Evolutionary conservation across 805 yeast species (phyloP), one percentile per base, ranked within the genome.

Genomic region (Alloascoidea hylecoeti): DNA sequence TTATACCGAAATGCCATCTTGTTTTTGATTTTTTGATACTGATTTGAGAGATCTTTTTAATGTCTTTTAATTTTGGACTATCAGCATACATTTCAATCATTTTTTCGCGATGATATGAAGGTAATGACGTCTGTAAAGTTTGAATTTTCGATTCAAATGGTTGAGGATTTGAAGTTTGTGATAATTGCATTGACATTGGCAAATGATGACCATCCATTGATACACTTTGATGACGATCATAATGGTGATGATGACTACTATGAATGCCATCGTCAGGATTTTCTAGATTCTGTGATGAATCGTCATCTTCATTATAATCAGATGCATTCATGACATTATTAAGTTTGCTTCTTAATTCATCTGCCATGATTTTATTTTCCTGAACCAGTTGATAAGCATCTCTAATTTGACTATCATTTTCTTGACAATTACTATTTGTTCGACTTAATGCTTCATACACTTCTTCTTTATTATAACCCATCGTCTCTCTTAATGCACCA

Each of bases 1-100:
- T 69, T 43, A 92, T 92, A 46, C 98, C 98, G 53, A 92, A 92
- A 64, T 92, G 98, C 98, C 98, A 92, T 58, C 95, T 76, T 4
- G 95, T 84, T 58, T 86, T 89, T 43, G 89, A 81, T 56, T 84
- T 85, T 56, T 89, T 86, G 35, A 80, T 68, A 16, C 78, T 68
- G 15, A 76, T 45, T 5, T 64, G 47, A 43, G 63, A 5, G 83
- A 77, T 23, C n/a, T 23, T 23, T n/a, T 23, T 23, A n/a, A 9
- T 23, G 30, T 15, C 14, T 32, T 14, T 15, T 41, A 16, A 41
- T 32, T n/a, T n/a, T n/a, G n/a, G n/a, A n/a, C n/a, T n/a, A n/a
- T n/a, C n/a, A n/a, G n/a, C n/a, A 75, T n/a, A n/a, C n/a, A n/a
- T n/a, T n/a, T n/a, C 80, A 46, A 75, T 68, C 97, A 89, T 89